Evolutionary conservation across 306 rosid genomes (phyloP).

Genomic region (Mucuna pruriens): DNA sequence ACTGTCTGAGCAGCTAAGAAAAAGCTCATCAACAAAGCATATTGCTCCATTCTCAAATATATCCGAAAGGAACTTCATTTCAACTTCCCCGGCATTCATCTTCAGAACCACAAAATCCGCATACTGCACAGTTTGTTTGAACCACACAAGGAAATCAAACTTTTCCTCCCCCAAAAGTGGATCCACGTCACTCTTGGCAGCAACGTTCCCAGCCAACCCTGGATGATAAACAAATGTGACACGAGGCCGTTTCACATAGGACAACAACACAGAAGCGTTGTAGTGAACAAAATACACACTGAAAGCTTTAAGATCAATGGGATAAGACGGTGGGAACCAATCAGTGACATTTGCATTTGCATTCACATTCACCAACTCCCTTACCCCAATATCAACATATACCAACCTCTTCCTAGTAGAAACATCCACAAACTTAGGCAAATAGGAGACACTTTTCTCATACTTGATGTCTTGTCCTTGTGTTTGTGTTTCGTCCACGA

Average conservation of each 20-base stretch:
- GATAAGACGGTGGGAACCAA: slow-evolving; percentile 79
- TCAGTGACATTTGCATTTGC: slow-evolving; percentile 29
- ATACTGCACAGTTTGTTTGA: slow-evolving; percentile 70
- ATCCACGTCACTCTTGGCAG: slow-evolving; percentile 36
- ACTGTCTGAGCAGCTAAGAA: slow-evolving; percentile 67
- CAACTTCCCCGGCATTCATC: slow-evolving; percentile 77
- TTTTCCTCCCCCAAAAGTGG: slow-evolving; percentile 58
- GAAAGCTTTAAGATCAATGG: slow-evolving; percentile 62
- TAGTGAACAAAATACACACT: slow-evolving; percentile 79
- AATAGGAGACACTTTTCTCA: slow-evolving; percentile 47
- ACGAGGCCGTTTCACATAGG: slow-evolving; percentile 71
- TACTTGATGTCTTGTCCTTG: slow-evolving; percentile 20
- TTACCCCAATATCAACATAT: slow-evolving; percentile 75
- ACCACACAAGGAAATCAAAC: slow-evolving; percentile 84
- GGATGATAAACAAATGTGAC: slow-evolving; percentile 93
- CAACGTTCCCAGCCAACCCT: slow-evolving; percentile 58
- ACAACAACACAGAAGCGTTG: slow-evolving; percentile 64
- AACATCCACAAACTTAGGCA: slow-evolving; percentile 66
- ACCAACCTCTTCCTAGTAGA: slow-evolving; percentile 59
- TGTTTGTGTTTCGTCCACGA: slow-evolving; percentile 46
- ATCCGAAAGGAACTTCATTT: slow-evolving; percentile 67
- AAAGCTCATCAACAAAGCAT: slow-evolving; percentile 81
- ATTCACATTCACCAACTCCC: slow-evolving; percentile 44
- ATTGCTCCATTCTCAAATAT: slow-evolving; percentile 72
- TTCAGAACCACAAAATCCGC: slow-evolving; percentile 85